A percentile compares a stretch with the other conserved stretches of the same genome.
Conservation (phyloP, 495 filamentous ascomycete species). For the Achaetomiella virescens region DNA sequence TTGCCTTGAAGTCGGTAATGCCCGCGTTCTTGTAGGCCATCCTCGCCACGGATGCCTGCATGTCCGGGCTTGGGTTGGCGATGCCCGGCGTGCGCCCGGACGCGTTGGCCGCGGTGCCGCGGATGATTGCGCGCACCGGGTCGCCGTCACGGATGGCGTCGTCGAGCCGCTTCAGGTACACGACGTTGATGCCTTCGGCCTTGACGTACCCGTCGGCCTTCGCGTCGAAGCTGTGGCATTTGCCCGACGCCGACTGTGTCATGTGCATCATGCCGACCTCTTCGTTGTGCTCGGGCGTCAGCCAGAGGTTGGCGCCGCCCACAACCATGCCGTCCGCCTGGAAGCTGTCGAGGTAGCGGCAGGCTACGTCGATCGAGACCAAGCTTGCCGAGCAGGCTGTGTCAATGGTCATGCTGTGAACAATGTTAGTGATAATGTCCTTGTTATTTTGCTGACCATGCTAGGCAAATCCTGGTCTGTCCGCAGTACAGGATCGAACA, state of each 20-base stretch:
- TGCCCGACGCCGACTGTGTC: not conserved
- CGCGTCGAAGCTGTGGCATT: conserved; percentile 36
- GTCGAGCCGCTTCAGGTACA: conserved; percentile 44
- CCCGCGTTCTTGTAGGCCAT: not conserved
- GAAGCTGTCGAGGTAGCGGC: not conserved
- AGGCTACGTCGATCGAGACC: not conserved
- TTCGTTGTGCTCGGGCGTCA: not conserved
- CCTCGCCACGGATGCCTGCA: not conserved
- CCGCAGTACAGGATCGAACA: no score
- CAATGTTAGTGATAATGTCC: no score
- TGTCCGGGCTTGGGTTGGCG: not conserved
- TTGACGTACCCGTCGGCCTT: conserved; percentile 35
- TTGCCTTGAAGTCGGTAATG: not conserved
- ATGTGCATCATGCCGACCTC: not conserved
- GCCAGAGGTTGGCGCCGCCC: not conserved
- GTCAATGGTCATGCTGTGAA: not conserved
- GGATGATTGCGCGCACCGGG: conserved; percentile 49
- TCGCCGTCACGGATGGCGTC: conserved; percentile 46
- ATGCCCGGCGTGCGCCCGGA: not conserved
- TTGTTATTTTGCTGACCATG: no score
- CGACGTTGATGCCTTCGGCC: conserved; percentile 29
- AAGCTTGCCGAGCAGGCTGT: not conserved
- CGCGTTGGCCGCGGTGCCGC: conserved; percentile 12
- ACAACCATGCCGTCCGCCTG: not conserved
- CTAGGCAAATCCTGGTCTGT: no score